These are phyloP conservation scores for Cynara cardunculus DNA, from an alignment of 129 eudicot species.

Conservation along the genomic window DNA sequence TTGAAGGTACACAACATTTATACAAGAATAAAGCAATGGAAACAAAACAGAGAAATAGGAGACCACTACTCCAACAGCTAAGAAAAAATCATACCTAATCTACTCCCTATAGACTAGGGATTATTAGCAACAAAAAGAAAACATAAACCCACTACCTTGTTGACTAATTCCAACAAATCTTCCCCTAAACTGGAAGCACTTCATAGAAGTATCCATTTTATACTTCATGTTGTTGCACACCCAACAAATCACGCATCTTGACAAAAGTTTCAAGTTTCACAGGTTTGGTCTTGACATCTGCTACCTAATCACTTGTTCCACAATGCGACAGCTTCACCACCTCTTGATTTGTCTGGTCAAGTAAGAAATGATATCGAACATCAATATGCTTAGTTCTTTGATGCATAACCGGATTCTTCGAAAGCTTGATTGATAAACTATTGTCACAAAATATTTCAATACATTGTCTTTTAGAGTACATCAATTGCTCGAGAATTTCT, in stretches of 20 bases:
- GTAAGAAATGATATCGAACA: too few relatives aligned
- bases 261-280: not conserved
- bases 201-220: not conserved
- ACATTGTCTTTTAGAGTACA: not conserved
- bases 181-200: not conserved
- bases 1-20: too few relatives aligned
- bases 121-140: too few relatives aligned
- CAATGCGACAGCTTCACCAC: not conserved
- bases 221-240: not conserved
- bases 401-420: slow-evolving; percentile 1
- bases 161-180: not conserved
- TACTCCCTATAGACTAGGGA: too few relatives aligned
- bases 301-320: not conserved
- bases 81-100: too few relatives aligned
- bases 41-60: too few relatives aligned
- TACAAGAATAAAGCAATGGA: too few relatives aligned
- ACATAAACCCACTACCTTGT: not conserved
- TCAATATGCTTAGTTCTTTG: not conserved
- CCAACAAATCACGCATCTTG: not conserved
- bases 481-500: not conserved
- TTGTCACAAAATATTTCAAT: not conserved
- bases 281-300: not conserved
- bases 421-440: not conserved
- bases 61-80: too few relatives aligned
- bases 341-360: not conserved